Conservation (phyloP, 176 grass and related monocot genomes). For the Paspalum notatum region DNA sequence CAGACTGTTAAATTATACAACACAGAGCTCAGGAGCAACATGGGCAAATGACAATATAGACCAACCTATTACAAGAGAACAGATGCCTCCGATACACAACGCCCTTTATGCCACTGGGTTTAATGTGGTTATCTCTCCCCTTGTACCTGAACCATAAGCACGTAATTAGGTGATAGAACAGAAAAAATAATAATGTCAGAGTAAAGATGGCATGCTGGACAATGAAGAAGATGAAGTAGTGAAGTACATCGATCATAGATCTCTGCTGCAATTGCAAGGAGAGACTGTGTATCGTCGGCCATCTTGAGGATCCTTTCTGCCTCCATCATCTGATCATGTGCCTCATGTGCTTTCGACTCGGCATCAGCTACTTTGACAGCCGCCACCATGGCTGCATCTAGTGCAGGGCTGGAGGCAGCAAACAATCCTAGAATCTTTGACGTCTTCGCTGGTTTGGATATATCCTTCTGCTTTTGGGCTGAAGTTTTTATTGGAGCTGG, state of each 20-base stretch:
- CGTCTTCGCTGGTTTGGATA: conserved; percentile 39
- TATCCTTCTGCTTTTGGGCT: conserved; percentile 68
- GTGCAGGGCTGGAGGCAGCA: conserved; percentile 31
- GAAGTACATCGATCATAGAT: conserved; percentile 74
- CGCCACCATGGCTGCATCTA: conserved; percentile 62
- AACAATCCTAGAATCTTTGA: conserved; percentile 37
- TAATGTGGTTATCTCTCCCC: conserved; percentile 56
- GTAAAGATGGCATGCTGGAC: neutral
- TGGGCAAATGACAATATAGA: neutral
- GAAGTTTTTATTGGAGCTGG: conserved; percentile 54
- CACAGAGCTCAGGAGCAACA: conserved; percentile 13
- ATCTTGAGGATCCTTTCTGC: conserved; percentile 72
- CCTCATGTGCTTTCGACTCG: conserved; percentile 77
- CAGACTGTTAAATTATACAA: conserved; percentile 33
- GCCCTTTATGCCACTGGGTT: conserved; percentile 31
- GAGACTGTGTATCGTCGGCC: conserved; percentile 68
- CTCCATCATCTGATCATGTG: conserved; percentile 76
- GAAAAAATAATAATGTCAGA: neutral
- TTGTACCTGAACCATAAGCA: conserved; percentile 53
- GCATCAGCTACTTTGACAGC: conserved; percentile 81
- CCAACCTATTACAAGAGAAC: conserved; percentile 37
- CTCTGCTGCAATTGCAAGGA: conserved; percentile 66
- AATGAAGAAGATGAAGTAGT: conserved; percentile 41
- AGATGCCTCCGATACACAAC: conserved; percentile 21
- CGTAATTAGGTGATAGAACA: conserved; percentile 4